These are phyloP conservation scores for Solanum hybrid DNA, from an alignment of 305 asterid species.

Conservation along the genomic window DNA sequence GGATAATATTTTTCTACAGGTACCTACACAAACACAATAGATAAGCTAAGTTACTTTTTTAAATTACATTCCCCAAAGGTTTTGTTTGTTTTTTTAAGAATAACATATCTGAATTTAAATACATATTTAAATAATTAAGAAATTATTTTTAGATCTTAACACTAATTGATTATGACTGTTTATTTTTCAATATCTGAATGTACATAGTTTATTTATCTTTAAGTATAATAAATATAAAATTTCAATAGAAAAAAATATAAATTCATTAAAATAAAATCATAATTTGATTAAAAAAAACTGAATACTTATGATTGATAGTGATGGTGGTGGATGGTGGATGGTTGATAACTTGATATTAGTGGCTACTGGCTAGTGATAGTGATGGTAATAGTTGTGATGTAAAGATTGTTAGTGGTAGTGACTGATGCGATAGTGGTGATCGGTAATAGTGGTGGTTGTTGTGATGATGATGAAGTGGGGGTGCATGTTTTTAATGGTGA, in stretches of 20 bases:
- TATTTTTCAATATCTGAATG: too few species aligned
- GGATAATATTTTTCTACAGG: not conserved
- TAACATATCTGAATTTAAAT: too few species aligned
- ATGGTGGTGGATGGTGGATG: not conserved
- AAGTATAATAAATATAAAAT: not conserved
- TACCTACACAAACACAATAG: not conserved
- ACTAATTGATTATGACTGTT: not conserved
- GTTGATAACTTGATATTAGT: not conserved
- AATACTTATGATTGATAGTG: not conserved
- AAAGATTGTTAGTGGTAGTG: not conserved
- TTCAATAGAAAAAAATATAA: too few species aligned
- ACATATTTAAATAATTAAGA: not conserved
- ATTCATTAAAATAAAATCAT: too few species aligned
- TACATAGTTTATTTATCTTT: too few species aligned
- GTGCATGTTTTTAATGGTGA: not conserved
- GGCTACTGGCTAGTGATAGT: not conserved
- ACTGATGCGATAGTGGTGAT: not conserved
- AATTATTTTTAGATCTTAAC: not conserved
- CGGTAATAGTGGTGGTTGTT: not conserved
- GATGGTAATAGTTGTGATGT: not conserved
- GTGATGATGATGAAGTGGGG: not conserved
- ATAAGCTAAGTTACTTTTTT: not conserved
- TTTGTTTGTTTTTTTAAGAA: too few species aligned
- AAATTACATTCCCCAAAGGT: not conserved
- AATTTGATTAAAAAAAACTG: not conserved